Evolutionary conservation across 768 basidiomycete species (phyloP), one percentile per base, ranked within the genome.

Genomic region (Russula abietina): DNA sequence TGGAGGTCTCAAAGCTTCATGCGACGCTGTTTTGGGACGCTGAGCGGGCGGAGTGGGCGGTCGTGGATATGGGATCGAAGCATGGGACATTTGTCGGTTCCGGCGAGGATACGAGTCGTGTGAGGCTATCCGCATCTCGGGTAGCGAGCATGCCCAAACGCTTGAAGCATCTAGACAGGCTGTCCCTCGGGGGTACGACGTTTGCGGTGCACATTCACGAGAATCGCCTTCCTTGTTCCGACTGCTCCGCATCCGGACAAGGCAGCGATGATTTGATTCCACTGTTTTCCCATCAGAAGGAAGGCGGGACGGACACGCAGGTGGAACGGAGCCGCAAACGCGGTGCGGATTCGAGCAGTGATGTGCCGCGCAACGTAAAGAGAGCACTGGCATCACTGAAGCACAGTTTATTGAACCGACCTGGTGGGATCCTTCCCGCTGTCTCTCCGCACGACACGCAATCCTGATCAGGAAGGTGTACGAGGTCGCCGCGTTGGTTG

Each of bases 21-120:
- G 86, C 89, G 10, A 88, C 85, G 3, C 76, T 81, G 1, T 93
- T 82, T 70, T 91, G 85, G 86, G 85, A 91, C 70, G 74, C 75
- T 38, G 71, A 72, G 32, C 77, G 81, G 59, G 71, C 74, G 16
- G 80, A 82, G 61, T 93, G 90, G 90, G 80, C 81, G 3, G 75
- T 89, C 33, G 89, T 91, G 11, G 91, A 93, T 71, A 89, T 89
- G 85, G 91, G 89, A 11, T 89, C 88, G 57, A 87, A 85, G 72
- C 91, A 93, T 66, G 91, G 91, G 4, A 92, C 91, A 0, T 92
- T 85, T 71, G 59, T 89, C 61, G 74, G 72, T 12, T 58, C 69
- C 51, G 45, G 57, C 30, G 70, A 73, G 55, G 61, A 30, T 32
- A n/a, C 50, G 57, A 62, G 51, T 46, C 55, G 57, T 39, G 39